Base-by-base conservation (phyloP, 164 flowering plant genomes). In the Aristolochia fimbriata region DNA sequence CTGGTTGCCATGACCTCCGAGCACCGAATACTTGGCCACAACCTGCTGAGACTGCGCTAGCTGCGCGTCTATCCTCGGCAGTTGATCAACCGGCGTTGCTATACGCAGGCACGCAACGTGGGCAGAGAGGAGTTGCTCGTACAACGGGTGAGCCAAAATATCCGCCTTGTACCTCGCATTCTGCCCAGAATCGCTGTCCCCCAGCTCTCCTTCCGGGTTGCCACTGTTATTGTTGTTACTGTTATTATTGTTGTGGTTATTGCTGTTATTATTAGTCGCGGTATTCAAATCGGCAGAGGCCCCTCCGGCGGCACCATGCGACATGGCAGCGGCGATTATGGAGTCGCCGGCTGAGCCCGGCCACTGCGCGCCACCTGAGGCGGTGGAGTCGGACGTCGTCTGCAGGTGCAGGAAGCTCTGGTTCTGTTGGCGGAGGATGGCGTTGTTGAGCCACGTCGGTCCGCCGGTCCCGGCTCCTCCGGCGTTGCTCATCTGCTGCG, bases 71-170 rank as follows among this genome's bases (percentile, higher is more conserved):
- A 89, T 87, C 76, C 86, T 75, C 27, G 91, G 84, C 69, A 86
- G 65, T 80, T 89, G 96, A 71, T 89, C 94, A 6, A 89, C 91
- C 23, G 96, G 96, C 43, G 96, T 89, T 1, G 96, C 96, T 51
- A 89, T 80, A 54, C 94, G 70, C 62, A 89, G 62, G 64, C 96
- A 89, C 19, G 89, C 68, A 1, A 89, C 94, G 61, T 89, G 96
- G 4, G 96, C 91, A 7, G 85, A 76, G n/a, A 89, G 67, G 52
- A 89, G 62, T 78, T 85, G 94, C 48, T 86, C 91, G 69, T 83
- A 89, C 59, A 89, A 49, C 2, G 90, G 96, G 51, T 89, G 96
- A 11, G 70, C 62, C 55, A 83, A 22, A 21, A 89, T 82, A 37
- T 83, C 94, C 24, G 88, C 86, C 65, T 87, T 89, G 63, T 62